phyloP scores from a whole-genome alignment of 495 filamentous ascomycete genomes.

The Lepraria neglecta region DNA sequence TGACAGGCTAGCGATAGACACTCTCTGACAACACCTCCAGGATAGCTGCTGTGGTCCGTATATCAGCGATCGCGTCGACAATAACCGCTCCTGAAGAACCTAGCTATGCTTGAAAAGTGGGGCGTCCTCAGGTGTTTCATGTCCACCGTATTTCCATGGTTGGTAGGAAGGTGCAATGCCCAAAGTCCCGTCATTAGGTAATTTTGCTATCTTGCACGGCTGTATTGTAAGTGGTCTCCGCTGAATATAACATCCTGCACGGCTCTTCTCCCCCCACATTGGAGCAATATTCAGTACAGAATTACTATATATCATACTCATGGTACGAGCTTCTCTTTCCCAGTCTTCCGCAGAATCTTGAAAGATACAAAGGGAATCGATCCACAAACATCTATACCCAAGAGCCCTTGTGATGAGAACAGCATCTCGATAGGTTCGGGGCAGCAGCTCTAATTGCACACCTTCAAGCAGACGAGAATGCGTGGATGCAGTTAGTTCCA shows the following conservation, averaged over 20 bases:
- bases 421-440: conserved; percentile 32
- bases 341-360: conserved; percentile 29
- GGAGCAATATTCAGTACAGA: conserved; percentile 27
- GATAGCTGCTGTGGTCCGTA: conserved; percentile 29
- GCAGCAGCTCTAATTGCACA: conserved; percentile 22
- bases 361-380: conserved; percentile 33
- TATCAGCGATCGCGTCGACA: conserved; percentile 30
- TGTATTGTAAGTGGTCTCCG: too few relatives aligned
- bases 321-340: conserved; percentile 26
- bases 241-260: too few relatives aligned
- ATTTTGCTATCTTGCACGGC: too few relatives aligned
- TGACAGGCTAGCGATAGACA: too few relatives aligned
- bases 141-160: not conserved
- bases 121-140: too few relatives aligned
- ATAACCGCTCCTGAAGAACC: conserved; percentile 34
- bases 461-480: conserved; percentile 7
- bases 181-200: too few relatives aligned
- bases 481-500: conserved; percentile 22
- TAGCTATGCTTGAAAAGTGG: conserved; percentile 28
- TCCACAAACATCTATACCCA: conserved; percentile 30
- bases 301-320: conserved; percentile 28
- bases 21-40: conserved; percentile 29
- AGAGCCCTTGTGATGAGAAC: conserved; percentile 24
- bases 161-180: conserved; percentile 15
- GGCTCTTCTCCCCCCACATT: conserved; percentile 10